Conservation (phyloP, 2,329 filamentous ascomycete species). For the Capronia epimyces region DNA sequence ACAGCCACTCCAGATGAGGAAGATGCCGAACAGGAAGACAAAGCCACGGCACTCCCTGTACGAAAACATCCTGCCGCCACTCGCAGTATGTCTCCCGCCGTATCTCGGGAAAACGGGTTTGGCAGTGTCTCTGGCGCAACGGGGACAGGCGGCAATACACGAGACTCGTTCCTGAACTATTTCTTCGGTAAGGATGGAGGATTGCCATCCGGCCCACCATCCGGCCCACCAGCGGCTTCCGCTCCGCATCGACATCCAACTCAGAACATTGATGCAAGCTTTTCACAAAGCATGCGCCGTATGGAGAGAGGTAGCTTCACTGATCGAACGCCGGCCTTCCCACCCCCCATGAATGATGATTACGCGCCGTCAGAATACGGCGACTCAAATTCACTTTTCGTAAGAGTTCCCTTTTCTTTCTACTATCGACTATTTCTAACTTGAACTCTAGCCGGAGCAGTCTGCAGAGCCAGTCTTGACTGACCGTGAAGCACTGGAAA, state of each 20-base stretch:
- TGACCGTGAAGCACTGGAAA: conserved; percentile 93
- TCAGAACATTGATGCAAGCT: conserved; percentile 72
- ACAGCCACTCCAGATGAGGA: conserved; percentile 60
- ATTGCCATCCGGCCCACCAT: conserved; percentile 43
- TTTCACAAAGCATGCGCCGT: conserved; percentile 74
- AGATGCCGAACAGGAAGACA: conserved; percentile 60
- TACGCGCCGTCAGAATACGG: conserved; percentile 37
- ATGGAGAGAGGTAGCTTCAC: conserved; percentile 42
- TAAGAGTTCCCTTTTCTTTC: conserved; percentile 36
- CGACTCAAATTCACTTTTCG: conserved; percentile 44
- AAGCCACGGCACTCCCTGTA: conserved; percentile 48
- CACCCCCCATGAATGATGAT: conserved; percentile 40
- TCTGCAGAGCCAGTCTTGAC: conserved; percentile 77
- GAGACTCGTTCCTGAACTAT: conserved; percentile 94
- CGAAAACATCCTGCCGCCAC: conserved; percentile 58
- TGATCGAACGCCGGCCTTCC: conserved; percentile 41
- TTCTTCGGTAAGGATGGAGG: conserved; percentile 95
- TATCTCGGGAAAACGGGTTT: conserved; percentile 61
- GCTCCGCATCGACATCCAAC: conserved; percentile 62
- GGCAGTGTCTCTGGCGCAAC: conserved; percentile 59
- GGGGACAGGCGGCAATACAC: conserved; percentile 54
- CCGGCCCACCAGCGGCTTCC: conserved; percentile 36
- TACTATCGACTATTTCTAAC: neutral
- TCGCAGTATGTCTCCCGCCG: conserved; percentile 76
- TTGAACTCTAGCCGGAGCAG: conserved; percentile 35